Evolutionary conservation across 805 yeast species (phyloP).

Genomic region (Candida loeiensis): DNA sequence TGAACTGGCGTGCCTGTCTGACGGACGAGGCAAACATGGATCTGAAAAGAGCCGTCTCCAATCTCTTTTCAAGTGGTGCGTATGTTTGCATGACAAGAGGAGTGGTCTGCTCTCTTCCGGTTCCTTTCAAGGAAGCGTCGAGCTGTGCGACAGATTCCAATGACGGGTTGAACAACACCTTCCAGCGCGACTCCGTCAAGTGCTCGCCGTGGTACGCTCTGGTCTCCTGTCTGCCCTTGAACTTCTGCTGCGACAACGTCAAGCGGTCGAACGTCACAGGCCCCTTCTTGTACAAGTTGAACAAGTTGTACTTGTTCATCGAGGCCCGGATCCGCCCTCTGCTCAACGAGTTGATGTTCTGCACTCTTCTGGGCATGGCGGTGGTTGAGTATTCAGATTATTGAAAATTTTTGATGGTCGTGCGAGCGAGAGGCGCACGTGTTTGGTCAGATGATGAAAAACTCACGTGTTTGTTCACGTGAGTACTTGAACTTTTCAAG

Average conservation of each 20-base stretch:
- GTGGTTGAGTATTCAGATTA: not conserved
- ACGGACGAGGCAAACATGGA: constrained; percentile 90
- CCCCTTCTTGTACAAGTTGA: constrained; percentile 78
- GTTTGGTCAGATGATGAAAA: not conserved
- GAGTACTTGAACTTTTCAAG: not conserved
- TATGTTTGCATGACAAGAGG: constrained; percentile 87
- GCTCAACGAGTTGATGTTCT: constrained; percentile 51
- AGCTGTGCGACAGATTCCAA: constrained; percentile 85
- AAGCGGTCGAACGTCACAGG: constrained; percentile 50
- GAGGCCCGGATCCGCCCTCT: constrained; percentile 82
- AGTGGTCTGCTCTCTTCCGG: constrained; percentile 48
- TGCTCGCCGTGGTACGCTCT: constrained; percentile 96
- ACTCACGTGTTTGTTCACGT: not conserved
- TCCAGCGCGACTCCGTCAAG: constrained; percentile 80
- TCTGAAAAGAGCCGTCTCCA: constrained; percentile 88
- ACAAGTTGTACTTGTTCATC: constrained; percentile 87
- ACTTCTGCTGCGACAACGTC: constrained; percentile 87
- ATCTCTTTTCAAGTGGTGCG: constrained; percentile 82
- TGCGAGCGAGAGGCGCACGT: constrained; percentile 28
- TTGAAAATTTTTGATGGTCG: constrained; percentile 43
- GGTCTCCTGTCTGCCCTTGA: constrained; percentile 86
- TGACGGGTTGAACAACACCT: constrained; percentile 62
- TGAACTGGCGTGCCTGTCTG: constrained; percentile 90
- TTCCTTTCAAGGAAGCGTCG: constrained; percentile 72
- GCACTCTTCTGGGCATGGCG: constrained; percentile 61